These are phyloP conservation scores for Theobroma cacao DNA, from an alignment of 345 rosid species.

Conservation along the genomic window DNA sequence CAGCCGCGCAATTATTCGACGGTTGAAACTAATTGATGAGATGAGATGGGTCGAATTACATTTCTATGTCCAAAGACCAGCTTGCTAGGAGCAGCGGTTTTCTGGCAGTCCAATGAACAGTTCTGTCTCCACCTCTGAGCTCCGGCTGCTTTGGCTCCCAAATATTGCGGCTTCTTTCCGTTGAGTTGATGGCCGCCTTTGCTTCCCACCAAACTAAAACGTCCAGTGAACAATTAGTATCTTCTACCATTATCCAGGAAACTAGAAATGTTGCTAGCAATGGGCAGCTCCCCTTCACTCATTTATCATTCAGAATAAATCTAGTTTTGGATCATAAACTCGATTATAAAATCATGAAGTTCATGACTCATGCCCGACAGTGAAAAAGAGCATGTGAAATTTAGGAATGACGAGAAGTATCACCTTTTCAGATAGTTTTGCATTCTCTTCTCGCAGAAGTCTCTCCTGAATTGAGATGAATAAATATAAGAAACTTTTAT, in stretches of 20 bases:
- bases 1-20: neutral
- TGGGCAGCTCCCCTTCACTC: neutral
- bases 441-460: conserved; percentile 43
- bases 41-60: neutral
- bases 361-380: neutral
- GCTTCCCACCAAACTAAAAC: conserved; percentile 12
- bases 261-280: neutral
- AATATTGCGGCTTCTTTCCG: conserved; percentile 12
- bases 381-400: neutral
- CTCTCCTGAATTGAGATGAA: conserved; percentile 43
- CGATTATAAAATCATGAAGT: neutral
- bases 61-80: neutral
- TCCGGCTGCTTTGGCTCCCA: conserved; percentile 24
- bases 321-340: neutral
- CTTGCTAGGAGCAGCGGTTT: conserved; percentile 10
- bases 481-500: neutral
- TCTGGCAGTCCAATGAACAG: conserved; percentile 48
- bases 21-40: neutral
- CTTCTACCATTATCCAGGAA: neutral
- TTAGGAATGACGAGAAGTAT: neutral
- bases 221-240: neutral
- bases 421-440: conserved; percentile 41
- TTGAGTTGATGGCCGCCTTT: conserved; percentile 21
- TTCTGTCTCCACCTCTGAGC: conserved; percentile 46
- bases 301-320: neutral